A percentile compares a stretch with the other conserved stretches of the same genome.
phyloP scores from a whole-genome alignment of 352 stramenopile genomes.

The Phytophthora rubi region DNA sequence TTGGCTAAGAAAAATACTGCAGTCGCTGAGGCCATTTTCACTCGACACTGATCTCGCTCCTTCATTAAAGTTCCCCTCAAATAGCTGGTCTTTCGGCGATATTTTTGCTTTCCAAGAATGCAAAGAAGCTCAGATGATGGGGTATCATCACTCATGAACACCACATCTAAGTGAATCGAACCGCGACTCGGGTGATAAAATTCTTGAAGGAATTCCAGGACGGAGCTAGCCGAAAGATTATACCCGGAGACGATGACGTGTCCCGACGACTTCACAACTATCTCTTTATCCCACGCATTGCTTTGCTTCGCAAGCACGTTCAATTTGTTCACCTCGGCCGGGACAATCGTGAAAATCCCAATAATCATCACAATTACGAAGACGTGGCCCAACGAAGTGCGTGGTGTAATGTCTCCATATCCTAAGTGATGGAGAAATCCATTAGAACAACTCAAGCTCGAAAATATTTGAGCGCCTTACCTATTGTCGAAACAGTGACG shows the following conservation, averaged over 20 bases:
- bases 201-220: conserved; percentile 71
- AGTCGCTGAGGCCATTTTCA: conserved; percentile 49
- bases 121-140: conserved; percentile 46
- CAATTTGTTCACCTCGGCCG: conserved; percentile 63
- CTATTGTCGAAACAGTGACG: conserved; percentile 75
- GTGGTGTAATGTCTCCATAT: conserved; percentile 71
- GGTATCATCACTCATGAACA: conserved; percentile 59
- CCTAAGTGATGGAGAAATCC: conserved; percentile 27
- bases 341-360: conserved; percentile 70
- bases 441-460: neutral
- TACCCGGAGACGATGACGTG: conserved; percentile 70
- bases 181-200: conserved; percentile 75
- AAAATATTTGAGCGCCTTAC: conserved; percentile 25
- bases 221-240: conserved; percentile 47
- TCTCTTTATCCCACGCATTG: conserved; percentile 66
- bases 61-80: conserved; percentile 58
- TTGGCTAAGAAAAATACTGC: conserved; percentile 73
- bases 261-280: conserved; percentile 48
- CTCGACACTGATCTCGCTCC: conserved; percentile 53
- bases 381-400: conserved; percentile 57
- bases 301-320: conserved; percentile 67
- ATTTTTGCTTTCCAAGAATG: conserved; percentile 55
- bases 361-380: conserved; percentile 80
- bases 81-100: conserved; percentile 53
- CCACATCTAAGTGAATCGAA: conserved; percentile 65